Evolutionary conservation across 1,284 basidiomycete genomes (phyloP).

Genomic region (Pseudozyma tsukubaensis): DNA sequence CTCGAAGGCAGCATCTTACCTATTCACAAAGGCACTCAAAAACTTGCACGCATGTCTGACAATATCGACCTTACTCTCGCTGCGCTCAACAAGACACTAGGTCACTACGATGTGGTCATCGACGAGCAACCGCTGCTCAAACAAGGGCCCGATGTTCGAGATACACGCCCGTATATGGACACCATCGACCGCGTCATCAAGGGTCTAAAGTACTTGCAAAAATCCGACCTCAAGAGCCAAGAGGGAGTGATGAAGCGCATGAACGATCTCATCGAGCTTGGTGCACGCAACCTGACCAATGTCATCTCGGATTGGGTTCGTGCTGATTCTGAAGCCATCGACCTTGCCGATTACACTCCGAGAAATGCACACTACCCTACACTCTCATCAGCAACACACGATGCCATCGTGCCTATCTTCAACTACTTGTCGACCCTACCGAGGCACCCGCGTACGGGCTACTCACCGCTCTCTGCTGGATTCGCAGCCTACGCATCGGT

Average conservation of each 20-base stretch:
- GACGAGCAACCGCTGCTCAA: constrained; percentile 65
- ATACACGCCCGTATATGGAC: constrained; percentile 64
- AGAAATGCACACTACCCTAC: constrained; percentile 39
- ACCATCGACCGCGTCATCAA: constrained; percentile 61
- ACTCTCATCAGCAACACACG: constrained; percentile 48
- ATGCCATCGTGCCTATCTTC: constrained; percentile 53
- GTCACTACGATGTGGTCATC: constrained; percentile 63
- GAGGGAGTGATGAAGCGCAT: constrained; percentile 61
- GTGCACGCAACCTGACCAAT: constrained; percentile 57
- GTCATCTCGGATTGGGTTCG: constrained; percentile 60
- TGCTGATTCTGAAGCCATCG: constrained; percentile 58
- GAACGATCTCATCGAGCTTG: constrained; percentile 62
- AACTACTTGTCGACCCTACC: constrained; percentile 57
- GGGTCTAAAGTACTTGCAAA: constrained; percentile 54
- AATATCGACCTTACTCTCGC: constrained; percentile 61
- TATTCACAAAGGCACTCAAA: constrained; percentile 66
- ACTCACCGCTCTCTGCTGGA: constrained; percentile 50
- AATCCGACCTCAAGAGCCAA: constrained; percentile 48
- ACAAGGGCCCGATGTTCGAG: constrained; percentile 56
- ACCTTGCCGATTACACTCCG: constrained; percentile 46
- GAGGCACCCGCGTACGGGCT: constrained; percentile 49
- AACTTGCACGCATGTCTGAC: constrained; percentile 59
- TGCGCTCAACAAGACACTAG: constrained; percentile 60
- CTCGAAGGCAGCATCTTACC: constrained; percentile 67
- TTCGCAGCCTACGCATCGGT: constrained; percentile 46